Evolutionary conservation across 257 asterid species (phyloP).

Genomic region (Gentiana dahurica): DNA sequence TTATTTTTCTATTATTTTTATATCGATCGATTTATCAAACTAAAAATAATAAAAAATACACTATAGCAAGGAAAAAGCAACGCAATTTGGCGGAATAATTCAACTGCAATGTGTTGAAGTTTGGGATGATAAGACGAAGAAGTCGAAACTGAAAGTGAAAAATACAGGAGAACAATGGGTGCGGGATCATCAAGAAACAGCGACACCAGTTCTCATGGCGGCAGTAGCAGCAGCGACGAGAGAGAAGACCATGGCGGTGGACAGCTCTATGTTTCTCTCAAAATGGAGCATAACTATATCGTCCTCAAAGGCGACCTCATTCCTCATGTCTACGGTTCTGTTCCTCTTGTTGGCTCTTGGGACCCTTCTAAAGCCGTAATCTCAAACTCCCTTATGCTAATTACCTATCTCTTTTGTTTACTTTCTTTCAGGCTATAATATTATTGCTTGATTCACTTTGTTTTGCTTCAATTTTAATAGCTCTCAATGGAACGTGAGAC

Average conservation of each 20-base stretch:
- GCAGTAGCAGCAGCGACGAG: slow-evolving; percentile 22
- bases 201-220: slow-evolving; percentile 54
- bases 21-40: too few relatives aligned
- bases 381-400: background rate
- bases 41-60: too few relatives aligned
- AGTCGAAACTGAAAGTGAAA: too few relatives aligned
- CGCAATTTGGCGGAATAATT: too few relatives aligned
- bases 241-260: slow-evolving; percentile 76
- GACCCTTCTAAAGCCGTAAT: slow-evolving; percentile 82
- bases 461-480: slow-evolving; percentile 20
- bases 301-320: slow-evolving; percentile 51
- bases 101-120: too few relatives aligned
- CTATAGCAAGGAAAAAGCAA: too few relatives aligned
- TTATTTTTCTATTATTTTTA: too few relatives aligned
- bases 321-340: slow-evolving; percentile 92
- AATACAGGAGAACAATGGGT: slow-evolving; percentile 33
- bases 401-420: background rate
- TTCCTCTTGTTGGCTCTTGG: slow-evolving; percentile 90
- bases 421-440: background rate
- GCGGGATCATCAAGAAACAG: slow-evolving; percentile 54
- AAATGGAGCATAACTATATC: slow-evolving; percentile 63
- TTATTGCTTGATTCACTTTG: background rate
- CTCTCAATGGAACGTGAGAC: slow-evolving; percentile 92
- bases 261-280: slow-evolving; percentile 87
- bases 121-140: too few relatives aligned